Conservation (phyloP, 2,329 filamentous ascomycete genomes). For the Leptographium radiaticola region DNA sequence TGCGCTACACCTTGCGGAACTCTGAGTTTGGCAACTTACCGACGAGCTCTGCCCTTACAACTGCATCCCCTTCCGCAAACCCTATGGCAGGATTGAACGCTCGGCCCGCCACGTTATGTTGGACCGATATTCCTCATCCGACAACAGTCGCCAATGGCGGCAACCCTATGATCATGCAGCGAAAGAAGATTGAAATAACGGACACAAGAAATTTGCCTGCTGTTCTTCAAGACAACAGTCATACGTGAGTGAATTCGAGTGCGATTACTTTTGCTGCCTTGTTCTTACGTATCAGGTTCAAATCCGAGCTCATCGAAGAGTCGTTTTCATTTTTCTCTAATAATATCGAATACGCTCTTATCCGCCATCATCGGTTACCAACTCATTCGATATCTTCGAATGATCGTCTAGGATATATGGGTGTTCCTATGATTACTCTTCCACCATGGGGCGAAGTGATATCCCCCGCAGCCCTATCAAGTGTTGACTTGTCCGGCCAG, state of each 20-base stretch:
- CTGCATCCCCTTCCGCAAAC: neutral
- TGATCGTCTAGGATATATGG: conserved; percentile 10
- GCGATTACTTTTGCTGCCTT: neutral
- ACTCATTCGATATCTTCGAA: neutral
- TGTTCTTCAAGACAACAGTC: conserved; percentile 37
- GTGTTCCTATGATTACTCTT: conserved; percentile 22
- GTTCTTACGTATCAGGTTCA: conserved; percentile 26
- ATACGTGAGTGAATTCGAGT: conserved; percentile 26
- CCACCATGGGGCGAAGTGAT: conserved; percentile 32
- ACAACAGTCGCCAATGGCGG: conserved; percentile 17
- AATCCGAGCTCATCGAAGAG: conserved; percentile 40
- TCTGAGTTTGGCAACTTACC: conserved; percentile 23
- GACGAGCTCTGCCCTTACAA: neutral
- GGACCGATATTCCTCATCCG: conserved; percentile 49
- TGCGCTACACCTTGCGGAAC: conserved; percentile 37
- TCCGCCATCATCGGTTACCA: conserved; percentile 29
- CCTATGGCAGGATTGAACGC: conserved; percentile 23
- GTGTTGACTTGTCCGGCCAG: conserved; percentile 31
- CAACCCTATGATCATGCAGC: conserved; percentile 33
- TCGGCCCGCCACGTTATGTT: conserved; percentile 36
- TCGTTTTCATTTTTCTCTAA: conserved; percentile 38
- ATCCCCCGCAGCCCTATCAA: conserved; percentile 8
- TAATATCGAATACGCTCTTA: conserved; percentile 40
- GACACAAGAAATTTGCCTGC: conserved; percentile 34
- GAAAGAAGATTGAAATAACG: conserved; percentile 44